Evolutionary conservation across 2,329 filamentous ascomycete genomes (phyloP).

Genomic region (Alternaria infectoria): DNA sequence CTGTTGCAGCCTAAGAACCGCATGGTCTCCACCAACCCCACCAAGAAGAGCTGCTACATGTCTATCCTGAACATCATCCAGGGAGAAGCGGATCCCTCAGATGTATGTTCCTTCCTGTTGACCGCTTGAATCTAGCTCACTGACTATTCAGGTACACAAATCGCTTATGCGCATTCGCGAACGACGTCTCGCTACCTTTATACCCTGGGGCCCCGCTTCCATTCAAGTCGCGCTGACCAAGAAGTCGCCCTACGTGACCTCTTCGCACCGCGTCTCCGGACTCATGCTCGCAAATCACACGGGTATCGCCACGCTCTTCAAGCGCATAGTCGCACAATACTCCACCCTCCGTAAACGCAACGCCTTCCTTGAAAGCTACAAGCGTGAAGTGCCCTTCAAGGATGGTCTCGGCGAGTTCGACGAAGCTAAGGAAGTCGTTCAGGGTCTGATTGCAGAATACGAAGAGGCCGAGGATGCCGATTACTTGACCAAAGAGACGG

Average conservation of each 20-base stretch:
- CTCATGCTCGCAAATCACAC: constrained; percentile 99
- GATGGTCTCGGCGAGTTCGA: constrained; percentile 95
- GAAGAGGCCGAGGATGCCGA: constrained; percentile 91
- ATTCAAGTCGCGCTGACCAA: constrained; percentile 98
- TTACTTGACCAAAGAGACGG: constrained; percentile 78
- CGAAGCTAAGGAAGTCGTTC: constrained; percentile 88
- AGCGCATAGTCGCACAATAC: constrained; percentile 89
- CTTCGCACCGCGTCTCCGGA: constrained; percentile 91
- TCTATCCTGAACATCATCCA: constrained; percentile 99
- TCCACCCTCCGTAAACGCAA: constrained; percentile 94
- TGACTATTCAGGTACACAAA: constrained; percentile 75
- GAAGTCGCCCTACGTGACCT: constrained; percentile 93
- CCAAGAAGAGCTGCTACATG: constrained; percentile 98
- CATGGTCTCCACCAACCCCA: constrained; percentile 95
- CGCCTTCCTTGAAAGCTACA: constrained; percentile 95
- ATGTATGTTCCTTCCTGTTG: constrained; percentile 59
- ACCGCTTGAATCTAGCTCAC: not conserved
- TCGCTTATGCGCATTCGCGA: constrained; percentile 95
- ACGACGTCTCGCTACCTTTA: constrained; percentile 91
- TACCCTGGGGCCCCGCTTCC: constrained; percentile 96
- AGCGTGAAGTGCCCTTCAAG: constrained; percentile 90
- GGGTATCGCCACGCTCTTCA: constrained; percentile 95
- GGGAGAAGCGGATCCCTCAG: constrained; percentile 96
- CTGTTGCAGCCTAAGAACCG: constrained; percentile 97
- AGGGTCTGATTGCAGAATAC: constrained; percentile 91